Percentiles rank a stretch among this genome's conserved stretches.
Conservation (phyloP, 345 rosid genomes). For the Noccaea bulbosa region DNA sequence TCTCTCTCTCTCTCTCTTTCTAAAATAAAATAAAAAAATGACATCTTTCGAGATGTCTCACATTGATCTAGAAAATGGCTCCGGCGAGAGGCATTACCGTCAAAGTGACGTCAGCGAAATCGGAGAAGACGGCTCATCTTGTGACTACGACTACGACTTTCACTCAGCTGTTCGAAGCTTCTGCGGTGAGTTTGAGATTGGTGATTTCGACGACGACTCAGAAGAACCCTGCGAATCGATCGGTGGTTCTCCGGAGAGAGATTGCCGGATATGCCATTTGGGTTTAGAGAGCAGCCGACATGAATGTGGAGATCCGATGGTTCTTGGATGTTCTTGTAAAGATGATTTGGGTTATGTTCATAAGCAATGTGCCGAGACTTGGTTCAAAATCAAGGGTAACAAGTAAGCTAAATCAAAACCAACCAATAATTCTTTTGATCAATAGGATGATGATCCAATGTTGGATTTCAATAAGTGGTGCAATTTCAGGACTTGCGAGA, state of each 20-base stretch:
- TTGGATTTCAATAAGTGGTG: conserved; percentile 2
- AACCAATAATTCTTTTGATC: neutral
- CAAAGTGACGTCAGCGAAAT: conserved; percentile 36
- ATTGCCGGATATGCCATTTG: conserved; percentile 94
- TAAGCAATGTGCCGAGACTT: conserved; percentile 91
- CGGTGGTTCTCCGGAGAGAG: conserved; percentile 46
- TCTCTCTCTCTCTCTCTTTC: conserved; percentile 20
- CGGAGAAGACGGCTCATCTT: conserved; percentile 43
- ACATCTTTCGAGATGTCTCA: conserved; percentile 37
- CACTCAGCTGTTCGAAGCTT: conserved; percentile 48
- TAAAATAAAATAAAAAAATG: conserved; percentile 21
- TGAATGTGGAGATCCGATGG: conserved; percentile 66
- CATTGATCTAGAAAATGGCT: conserved; percentile 36
- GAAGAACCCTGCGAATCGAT: conserved; percentile 14
- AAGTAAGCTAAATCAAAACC: conserved; percentile 50
- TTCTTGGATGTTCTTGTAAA: conserved; percentile 95
- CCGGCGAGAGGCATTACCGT: conserved; percentile 34
- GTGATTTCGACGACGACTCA: conserved; percentile 18
- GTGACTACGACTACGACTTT: conserved; percentile 44
- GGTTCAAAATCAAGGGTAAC: conserved; percentile 98
- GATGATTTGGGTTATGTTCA: conserved; percentile 95
- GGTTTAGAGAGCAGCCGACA: conserved; percentile 68
- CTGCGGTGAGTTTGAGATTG: conserved; percentile 45
- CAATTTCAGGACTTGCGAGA: conserved; percentile 82
- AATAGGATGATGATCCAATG: conserved; percentile 1